These are phyloP conservation scores for Monocercomonoides exilis DNA, from an alignment of 78 protist genomes.

Conservation along the genomic window DNA sequence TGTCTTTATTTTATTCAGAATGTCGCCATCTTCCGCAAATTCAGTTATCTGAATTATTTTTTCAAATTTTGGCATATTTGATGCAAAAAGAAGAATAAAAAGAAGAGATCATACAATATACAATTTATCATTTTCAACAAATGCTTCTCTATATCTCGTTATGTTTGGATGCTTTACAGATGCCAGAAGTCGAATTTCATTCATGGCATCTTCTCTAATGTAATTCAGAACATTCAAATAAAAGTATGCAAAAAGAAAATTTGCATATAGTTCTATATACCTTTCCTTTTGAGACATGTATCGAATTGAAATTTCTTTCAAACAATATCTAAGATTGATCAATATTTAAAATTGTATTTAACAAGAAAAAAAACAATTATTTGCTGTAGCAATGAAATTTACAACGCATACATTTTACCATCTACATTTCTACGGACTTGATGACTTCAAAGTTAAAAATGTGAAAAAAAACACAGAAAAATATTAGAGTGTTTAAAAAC, in stretches of 20 bases:
- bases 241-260: not conserved
- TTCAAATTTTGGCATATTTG: constrained; percentile 11
- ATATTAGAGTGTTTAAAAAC: no score
- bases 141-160: constrained; percentile 36
- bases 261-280: not conserved
- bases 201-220: constrained; percentile 31
- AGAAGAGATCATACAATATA: constrained; percentile 10
- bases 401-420: no score
- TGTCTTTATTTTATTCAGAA: not conserved
- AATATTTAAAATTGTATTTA: no score
- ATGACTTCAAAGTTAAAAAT: no score
- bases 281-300: constrained; percentile 26
- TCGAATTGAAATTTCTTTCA: constrained; percentile 49
- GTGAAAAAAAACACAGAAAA: no score
- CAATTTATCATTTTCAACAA: constrained; percentile 23
- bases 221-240: not conserved
- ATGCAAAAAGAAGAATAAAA: not conserved
- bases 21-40: constrained; percentile 33
- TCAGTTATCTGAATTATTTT: constrained; percentile 26
- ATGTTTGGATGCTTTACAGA: constrained; percentile 35
- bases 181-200: constrained; percentile 46
- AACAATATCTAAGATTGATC: constrained; percentile 44
- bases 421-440: no score
- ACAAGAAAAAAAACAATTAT: no score
- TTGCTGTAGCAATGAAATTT: no score